Conservation (phyloP, 148 eudicot genomes). For the Dysphania ambrosioides region DNA sequence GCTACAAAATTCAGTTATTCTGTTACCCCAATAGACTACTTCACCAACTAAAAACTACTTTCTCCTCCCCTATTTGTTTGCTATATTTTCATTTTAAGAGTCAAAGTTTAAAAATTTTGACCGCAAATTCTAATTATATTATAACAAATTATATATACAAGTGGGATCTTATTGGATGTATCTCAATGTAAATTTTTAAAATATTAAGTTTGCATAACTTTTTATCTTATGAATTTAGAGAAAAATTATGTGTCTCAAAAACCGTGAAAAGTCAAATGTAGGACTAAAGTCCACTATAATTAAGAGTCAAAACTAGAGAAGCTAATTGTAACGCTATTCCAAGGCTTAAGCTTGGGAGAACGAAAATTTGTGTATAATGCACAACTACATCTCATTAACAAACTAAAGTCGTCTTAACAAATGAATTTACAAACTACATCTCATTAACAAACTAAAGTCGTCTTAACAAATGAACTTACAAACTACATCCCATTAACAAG, state of each 20-base stretch:
- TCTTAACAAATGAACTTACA: background rate
- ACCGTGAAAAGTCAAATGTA: too few species aligned
- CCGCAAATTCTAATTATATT: too few species aligned
- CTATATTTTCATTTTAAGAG: too few species aligned
- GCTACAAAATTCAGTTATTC: background rate
- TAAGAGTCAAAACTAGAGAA: background rate
- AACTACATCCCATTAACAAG: background rate
- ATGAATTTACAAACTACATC: background rate
- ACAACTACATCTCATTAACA: background rate
- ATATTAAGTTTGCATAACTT: too few species aligned
- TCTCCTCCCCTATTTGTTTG: too few species aligned
- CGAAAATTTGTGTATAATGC: background rate
- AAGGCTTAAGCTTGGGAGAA: background rate
- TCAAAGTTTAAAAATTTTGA: too few species aligned
- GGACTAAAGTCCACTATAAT: too few species aligned
- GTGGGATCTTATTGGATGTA: too few species aligned
- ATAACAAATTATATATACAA: too few species aligned
- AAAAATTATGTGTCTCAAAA: too few species aligned
- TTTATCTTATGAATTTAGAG: too few species aligned
- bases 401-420: background rate
- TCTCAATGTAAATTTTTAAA: too few species aligned
- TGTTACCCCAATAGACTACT: background rate
- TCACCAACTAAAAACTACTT: background rate
- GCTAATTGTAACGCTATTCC: background rate
- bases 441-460: background rate